Evolutionary conservation across 2,329 filamentous ascomycete genomes (phyloP).

Genomic region (Fusarium subtropicale): DNA sequence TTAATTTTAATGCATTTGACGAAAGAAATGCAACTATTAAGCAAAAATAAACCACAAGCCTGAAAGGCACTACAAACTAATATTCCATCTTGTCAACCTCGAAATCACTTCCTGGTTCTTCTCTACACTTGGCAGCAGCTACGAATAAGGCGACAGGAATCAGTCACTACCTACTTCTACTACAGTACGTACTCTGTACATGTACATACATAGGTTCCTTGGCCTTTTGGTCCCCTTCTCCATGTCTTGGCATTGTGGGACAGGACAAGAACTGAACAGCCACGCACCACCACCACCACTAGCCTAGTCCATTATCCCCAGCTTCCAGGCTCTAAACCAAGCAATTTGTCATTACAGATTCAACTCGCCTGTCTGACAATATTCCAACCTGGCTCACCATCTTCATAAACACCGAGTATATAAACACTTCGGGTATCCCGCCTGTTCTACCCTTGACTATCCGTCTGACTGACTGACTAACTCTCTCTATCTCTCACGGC

Average conservation of each 20-base stretch:
- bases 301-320: background rate
- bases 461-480: background rate
- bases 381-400: background rate
- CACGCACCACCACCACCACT: background rate
- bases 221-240: constrained; percentile 30
- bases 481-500: background rate
- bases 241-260: constrained; percentile 25
- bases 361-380: background rate
- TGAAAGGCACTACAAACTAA: background rate
- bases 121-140: constrained; percentile 27
- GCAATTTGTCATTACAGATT: background rate
- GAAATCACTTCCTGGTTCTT: background rate
- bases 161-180: constrained; percentile 27
- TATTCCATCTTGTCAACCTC: background rate
- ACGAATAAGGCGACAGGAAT: constrained; percentile 36
- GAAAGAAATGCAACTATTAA: background rate
- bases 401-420: background rate
- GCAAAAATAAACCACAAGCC: background rate
- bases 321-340: background rate
- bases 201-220: constrained; percentile 4
- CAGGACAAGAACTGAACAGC: background rate
- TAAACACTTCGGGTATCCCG: background rate
- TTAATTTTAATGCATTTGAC: background rate
- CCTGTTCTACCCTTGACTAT: background rate
- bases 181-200: background rate